Base-by-base conservation (phyloP, 2,329 filamentous ascomycete species). In the Alternaria ethzedia region DNA sequence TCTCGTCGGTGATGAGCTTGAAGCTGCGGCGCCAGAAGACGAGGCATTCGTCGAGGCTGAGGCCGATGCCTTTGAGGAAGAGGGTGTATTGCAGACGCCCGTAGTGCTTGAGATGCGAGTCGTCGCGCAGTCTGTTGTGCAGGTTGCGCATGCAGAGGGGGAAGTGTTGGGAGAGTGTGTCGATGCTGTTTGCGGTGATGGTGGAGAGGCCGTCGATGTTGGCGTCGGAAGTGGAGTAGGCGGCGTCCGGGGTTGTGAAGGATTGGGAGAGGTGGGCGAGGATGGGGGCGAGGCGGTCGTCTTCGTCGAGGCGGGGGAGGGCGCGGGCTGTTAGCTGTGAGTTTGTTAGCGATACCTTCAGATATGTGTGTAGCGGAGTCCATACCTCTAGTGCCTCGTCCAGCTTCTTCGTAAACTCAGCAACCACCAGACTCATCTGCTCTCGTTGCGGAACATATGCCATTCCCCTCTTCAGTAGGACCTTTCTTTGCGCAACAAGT, bases 61-160 rank as follows among this genome's bases (percentile, higher is more conserved):
- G 84, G 0, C 96, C 96, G 63, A 98, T 93, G 45, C 96, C 96
- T 81, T 99, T 99, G 62, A 99, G 86, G 86, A 99, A 99, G 5
- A 99, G 88, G 0, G 92, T 93, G 83, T 98, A 99, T 81, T 99
- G 96, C 10, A 98, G 85, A 67, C 96, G 92, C 13, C 94, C 94
- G 75, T 86, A 97, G 80, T 99, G 94, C 82, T 97, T 97, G 67
- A 99, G 85, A 76, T 99, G 94, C 12, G 90, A 90, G 75, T 97
- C 95, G 64, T 94, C 91, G 59, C 94, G 91, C 30, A 99, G 85
- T 4, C 91, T 91, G 58, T 88, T 90, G 80, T 99, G 96, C 23
- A 99, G 85, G 77, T 96, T 91, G 63, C 91, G 91, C 95, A 98
- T 98, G 83, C 96, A 98, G 8, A 96, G 88, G 0, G 94, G 94